Evolutionary conservation across 495 filamentous ascomycete genomes (phyloP).

Genomic region (Trichocladium uniseriatum): DNA sequence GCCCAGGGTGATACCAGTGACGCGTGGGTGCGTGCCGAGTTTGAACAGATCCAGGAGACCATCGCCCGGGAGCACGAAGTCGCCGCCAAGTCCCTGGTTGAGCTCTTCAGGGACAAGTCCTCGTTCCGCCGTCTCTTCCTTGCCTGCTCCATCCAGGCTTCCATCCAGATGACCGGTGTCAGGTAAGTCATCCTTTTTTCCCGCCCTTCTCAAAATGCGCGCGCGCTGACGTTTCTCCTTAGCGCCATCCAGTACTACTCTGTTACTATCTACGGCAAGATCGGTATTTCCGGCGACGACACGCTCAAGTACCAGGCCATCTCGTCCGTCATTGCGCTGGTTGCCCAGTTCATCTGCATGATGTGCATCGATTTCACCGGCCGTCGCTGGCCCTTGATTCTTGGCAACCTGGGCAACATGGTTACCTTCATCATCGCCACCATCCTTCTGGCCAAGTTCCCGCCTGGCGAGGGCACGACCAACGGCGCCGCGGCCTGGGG

Average conservation of each 20-base stretch:
- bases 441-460: constrained; percentile 3
- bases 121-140: constrained; percentile 9
- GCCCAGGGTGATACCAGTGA: constrained; percentile 2
- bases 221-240: too few species aligned
- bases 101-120: constrained; percentile 4
- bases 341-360: constrained; percentile 1
- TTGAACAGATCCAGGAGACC: neutral
- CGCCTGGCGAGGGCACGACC: neutral
- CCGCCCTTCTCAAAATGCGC: too few species aligned
- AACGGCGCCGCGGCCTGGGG: constrained; percentile 7
- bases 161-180: constrained; percentile 6
- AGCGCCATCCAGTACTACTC: constrained; percentile 13
- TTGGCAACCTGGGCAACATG: constrained; percentile 6
- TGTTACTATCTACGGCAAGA: constrained; percentile 6
- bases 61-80: neutral
- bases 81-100: constrained; percentile 6
- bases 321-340: constrained; percentile 4
- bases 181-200: too few species aligned
- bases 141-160: constrained; percentile 1
- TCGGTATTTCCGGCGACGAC: constrained; percentile 7
- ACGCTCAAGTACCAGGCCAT: constrained; percentile 10
- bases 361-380: constrained; percentile 6
- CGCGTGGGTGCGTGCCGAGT: constrained; percentile 8
- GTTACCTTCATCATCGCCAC: constrained; percentile 9
- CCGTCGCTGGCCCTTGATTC: constrained; percentile 5